Percentiles rank a stretch among this genome's conserved stretches.
phyloP scores from a whole-genome alignment of 2,329 filamentous ascomycete species.

The Coniosporium tulheliwenetii region DNA sequence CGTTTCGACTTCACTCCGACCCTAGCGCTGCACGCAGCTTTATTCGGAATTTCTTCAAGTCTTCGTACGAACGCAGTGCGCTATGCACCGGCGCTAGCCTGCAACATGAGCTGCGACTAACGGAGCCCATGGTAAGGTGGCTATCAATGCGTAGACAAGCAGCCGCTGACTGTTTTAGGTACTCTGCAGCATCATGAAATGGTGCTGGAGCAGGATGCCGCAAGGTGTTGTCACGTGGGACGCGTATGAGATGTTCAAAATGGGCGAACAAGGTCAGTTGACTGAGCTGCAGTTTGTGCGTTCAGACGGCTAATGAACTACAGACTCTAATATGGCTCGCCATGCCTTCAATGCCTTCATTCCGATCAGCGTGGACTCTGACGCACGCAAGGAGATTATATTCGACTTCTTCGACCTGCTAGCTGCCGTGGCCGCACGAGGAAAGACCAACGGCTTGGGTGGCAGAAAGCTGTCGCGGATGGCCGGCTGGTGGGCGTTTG shows the following conservation, averaged over 20 bases:
- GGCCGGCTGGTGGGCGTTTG: slow-evolving; percentile 98
- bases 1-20: slow-evolving; percentile 86
- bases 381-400: slow-evolving; percentile 73
- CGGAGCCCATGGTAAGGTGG: slow-evolving; percentile 67
- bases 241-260: slow-evolving; percentile 87
- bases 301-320: slow-evolving; percentile 5
- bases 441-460: slow-evolving; percentile 82
- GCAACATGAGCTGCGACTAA: slow-evolving; percentile 75
- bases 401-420: slow-evolving; percentile 94
- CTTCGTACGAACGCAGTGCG: slow-evolving; percentile 40
- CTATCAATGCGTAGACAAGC: slow-evolving; percentile 1
- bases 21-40: slow-evolving; percentile 85
- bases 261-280: slow-evolving; percentile 70
- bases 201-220: slow-evolving; percentile 90
- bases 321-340: slow-evolving; percentile 80
- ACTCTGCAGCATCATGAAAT: slow-evolving; percentile 85
- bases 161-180: slow-evolving; percentile 40
- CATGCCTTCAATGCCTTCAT: slow-evolving; percentile 96
- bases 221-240: slow-evolving; percentile 95
- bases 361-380: slow-evolving; percentile 79
- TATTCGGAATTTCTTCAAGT: slow-evolving; percentile 80
- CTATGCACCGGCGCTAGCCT: slow-evolving; percentile 52
- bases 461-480: slow-evolving; percentile 88
- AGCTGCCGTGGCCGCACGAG: slow-evolving; percentile 78
- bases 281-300: background rate